These are phyloP conservation scores for Xylaria bambusicola DNA, from an alignment of 495 filamentous ascomycete genomes.

Conservation along the genomic window DNA sequence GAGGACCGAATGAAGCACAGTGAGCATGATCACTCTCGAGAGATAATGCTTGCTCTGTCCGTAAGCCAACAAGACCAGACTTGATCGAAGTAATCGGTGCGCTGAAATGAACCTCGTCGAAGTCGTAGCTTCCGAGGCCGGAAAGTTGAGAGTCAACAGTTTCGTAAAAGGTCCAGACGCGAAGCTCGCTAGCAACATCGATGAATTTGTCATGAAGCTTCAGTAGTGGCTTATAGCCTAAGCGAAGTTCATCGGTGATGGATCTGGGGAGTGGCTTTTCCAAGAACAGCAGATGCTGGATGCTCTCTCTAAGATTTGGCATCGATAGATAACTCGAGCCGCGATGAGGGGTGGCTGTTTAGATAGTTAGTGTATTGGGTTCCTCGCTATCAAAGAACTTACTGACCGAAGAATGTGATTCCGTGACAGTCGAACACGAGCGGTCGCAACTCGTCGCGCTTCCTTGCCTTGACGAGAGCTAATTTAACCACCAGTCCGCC, in stretches of 20 bases:
- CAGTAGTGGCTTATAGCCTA: constrained; percentile 51
- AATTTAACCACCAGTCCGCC: constrained; percentile 63
- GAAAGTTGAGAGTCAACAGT: constrained; percentile 62
- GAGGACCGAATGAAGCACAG: constrained; percentile 58
- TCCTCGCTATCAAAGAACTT: background rate
- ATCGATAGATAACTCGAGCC: constrained; percentile 67
- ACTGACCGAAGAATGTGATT: constrained; percentile 60
- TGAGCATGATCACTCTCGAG: constrained; percentile 60
- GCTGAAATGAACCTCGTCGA: constrained; percentile 47
- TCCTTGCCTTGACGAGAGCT: constrained; percentile 54
- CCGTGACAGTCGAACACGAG: constrained; percentile 61
- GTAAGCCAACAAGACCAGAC: constrained; percentile 57
- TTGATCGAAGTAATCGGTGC: constrained; percentile 65
- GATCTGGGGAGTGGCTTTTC: constrained; percentile 53
- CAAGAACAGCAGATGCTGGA: constrained; percentile 57
- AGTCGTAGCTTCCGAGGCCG: constrained; percentile 34
- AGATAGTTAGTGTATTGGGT: constrained; percentile 17
- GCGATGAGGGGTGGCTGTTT: constrained; percentile 59
- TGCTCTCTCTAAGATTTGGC: constrained; percentile 55
- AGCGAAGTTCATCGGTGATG: constrained; percentile 50
- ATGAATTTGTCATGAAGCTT: constrained; percentile 59
- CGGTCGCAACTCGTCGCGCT: constrained; percentile 37
- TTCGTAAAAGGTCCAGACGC: constrained; percentile 69
- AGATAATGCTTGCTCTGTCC: constrained; percentile 58
- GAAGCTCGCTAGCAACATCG: constrained; percentile 61